phyloP scores from a whole-genome alignment of 371 early-diverging fungal genomes.

The Mortierella sp. region DNA sequence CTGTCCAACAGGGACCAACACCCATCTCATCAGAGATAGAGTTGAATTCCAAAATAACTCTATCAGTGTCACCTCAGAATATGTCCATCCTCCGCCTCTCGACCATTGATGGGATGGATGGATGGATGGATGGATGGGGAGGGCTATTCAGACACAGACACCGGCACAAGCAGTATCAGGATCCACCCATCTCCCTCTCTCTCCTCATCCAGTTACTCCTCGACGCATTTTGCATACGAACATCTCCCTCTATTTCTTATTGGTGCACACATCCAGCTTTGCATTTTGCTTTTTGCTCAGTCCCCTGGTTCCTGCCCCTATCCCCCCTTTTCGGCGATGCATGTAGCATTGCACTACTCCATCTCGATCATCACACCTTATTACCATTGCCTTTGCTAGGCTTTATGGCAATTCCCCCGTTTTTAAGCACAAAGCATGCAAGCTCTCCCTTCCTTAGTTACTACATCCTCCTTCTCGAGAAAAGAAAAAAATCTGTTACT shows the following conservation, averaged over 20 bases:
- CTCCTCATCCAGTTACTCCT: too few relatives aligned
- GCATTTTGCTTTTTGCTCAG: too few relatives aligned
- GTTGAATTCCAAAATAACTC: constrained; percentile 5
- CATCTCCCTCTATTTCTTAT: too few relatives aligned
- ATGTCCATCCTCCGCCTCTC: not conserved
- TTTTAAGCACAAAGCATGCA: not conserved
- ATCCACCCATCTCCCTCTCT: too few relatives aligned
- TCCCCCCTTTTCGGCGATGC: not conserved
- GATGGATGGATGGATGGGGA: not conserved
- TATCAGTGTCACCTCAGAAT: constrained; percentile 11
- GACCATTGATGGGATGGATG: not conserved
- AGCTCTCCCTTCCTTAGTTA: not conserved
- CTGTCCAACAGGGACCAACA: not conserved
- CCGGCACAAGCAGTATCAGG: not conserved
- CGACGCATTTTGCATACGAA: too few relatives aligned
- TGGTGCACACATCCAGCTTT: too few relatives aligned
- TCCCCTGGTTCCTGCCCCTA: constrained; percentile 6
- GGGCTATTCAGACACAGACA: not conserved
- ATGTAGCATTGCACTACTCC: constrained; percentile 1
- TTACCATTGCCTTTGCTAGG: not conserved
- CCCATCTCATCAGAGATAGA: not conserved
- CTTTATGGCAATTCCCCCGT: not conserved
- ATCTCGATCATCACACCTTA: not conserved
- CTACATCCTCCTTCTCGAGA: not conserved
- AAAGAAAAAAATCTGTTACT: too few relatives aligned